Evolutionary conservation across 176 grass and related monocot species (phyloP), one percentile per base, ranked within the genome.

Genomic region (Oryza coarctata): DNA sequence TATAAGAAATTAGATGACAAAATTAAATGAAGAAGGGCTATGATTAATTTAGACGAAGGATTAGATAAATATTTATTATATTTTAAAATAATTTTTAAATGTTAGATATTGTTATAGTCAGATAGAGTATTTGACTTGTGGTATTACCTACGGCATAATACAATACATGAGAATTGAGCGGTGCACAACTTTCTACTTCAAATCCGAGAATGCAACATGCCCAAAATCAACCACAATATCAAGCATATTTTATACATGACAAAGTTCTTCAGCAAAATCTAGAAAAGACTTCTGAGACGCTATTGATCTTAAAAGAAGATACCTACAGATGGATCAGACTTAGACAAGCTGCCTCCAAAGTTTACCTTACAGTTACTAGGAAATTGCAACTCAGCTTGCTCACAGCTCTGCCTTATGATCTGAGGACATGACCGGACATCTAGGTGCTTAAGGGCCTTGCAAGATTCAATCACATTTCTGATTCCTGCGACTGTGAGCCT

Each of bases 401-500:
- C 78, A 12, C 87, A 98, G 68, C 39, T 82, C 9, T 79, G 65
- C 65, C 72, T 88, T 61, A 92, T 89, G 60, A 93, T 38, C 26
- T 80, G 58, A 23, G 87, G 95, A 67, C 92, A 95, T 13, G 88
- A 91, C n/a, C 90, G 76, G 35, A 98, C 69, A 67, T 98, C 88
- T 36, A 98, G 83, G 69, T 95, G 86, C 64, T 88, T 80, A 3
- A 98, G 76, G 32, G 65, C 77, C 75, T 89, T 95, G 88, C 33
- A 89, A 6, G 70, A 80, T 70, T 85, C 52, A 33, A 76, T 81
- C 71, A 81, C 50, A 9, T 33, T 76, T 18, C 64, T 33, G 50
- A 85, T 20, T 80, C 87, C 87, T 39, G 22, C 64, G 40, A 80
- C 70, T 32, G 82, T 93, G 55, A 95, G 45, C 65, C 47, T 80